A percentile compares a stretch with the other conserved stretches of the same genome.
phyloP scores from a whole-genome alignment of 1,284 basidiomycete species.

The Inonotus hispidus region DNA sequence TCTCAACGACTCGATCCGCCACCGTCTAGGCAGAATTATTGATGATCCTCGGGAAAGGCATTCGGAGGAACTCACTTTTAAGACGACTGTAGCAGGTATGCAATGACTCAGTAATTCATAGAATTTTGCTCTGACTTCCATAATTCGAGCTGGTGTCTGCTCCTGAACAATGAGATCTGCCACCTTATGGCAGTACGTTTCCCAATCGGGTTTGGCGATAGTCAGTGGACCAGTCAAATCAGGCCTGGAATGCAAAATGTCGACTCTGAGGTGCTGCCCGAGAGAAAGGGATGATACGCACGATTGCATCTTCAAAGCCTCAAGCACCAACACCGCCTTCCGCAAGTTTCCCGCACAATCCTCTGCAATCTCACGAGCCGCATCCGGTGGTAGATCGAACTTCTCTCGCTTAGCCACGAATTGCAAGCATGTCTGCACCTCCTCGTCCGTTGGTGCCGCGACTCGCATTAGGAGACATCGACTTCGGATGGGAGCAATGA shows the following conservation, averaged over 20 bases:
- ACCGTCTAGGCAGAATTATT: constrained; percentile 58
- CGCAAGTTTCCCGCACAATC: constrained; percentile 90
- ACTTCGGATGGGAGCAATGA: constrained; percentile 96
- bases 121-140: constrained; percentile 89
- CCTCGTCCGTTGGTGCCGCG: constrained; percentile 76
- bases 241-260: constrained; percentile 39
- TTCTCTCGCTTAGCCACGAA: constrained; percentile 81
- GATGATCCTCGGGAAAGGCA: constrained; percentile 9
- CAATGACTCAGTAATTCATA: constrained; percentile 97
- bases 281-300: constrained; percentile 31
- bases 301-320: constrained; percentile 95
- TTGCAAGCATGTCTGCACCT: constrained; percentile 81
- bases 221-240: constrained; percentile 69
- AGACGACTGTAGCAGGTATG: constrained; percentile 89
- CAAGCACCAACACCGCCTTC: constrained; percentile 91
- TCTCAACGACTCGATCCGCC: constrained; percentile 79
- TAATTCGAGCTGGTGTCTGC: constrained; percentile 86
- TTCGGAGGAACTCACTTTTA: constrained; percentile 58
- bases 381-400: constrained; percentile 76
- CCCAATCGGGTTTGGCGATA: constrained; percentile 98
- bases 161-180: constrained; percentile 89
- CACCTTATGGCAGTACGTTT: constrained; percentile 81
- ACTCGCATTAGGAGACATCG: constrained; percentile 93
- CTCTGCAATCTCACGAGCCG: constrained; percentile 67
- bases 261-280: not conserved